Evolutionary conservation across 108 stramenopile species (phyloP), one percentile per base, ranked within the genome.

Genomic region (Craspedostauros australis): DNA sequence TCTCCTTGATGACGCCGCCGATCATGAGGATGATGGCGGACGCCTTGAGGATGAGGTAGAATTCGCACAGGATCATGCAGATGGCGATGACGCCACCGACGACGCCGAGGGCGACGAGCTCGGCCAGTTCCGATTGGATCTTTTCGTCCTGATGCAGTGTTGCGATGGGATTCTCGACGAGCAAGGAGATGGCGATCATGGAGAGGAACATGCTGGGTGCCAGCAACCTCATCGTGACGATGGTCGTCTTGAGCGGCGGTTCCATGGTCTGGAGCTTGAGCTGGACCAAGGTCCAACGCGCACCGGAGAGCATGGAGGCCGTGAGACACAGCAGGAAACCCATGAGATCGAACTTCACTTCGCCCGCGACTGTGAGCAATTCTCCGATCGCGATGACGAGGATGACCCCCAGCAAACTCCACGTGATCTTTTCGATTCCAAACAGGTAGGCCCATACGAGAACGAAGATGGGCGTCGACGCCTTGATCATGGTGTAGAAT

Each of bases 401-500:
- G 47, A 84, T 77, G 4, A 88, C 84, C 16, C 64, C 39, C 26
- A 92, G 50, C 39, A 92, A 71, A n/a, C 56, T 61, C 64, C 68
- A 84, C 0, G 91, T 82, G 4, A 93, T 82, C 33, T 67, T 62
- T 62, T 88, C 85, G 51, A 94, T 72, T 3, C 84, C 84, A 62
- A 94, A 86, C 3, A 84, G 19, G 49, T 80, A 81, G 5, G 88
- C 93, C 75, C 84, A 90, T 1, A 54, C 33, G 22, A 91, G 45
- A 18, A 88, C 86, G 79, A 88, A 94, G 18, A 94, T 60, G 5
- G 93, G 88, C 36, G 84, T 75, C 5, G 84, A 84, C 27, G 86
- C 70, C 57, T 94, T 94, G 47, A 90, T 72, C 86, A 94, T 90
- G 3, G 88, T 91, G 41, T 90, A 94, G 55, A 88, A 88, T 26